These are phyloP conservation scores for Raffaelea albimanens DNA, from an alignment of 2,329 filamentous ascomycete genomes.

Conservation along the genomic window DNA sequence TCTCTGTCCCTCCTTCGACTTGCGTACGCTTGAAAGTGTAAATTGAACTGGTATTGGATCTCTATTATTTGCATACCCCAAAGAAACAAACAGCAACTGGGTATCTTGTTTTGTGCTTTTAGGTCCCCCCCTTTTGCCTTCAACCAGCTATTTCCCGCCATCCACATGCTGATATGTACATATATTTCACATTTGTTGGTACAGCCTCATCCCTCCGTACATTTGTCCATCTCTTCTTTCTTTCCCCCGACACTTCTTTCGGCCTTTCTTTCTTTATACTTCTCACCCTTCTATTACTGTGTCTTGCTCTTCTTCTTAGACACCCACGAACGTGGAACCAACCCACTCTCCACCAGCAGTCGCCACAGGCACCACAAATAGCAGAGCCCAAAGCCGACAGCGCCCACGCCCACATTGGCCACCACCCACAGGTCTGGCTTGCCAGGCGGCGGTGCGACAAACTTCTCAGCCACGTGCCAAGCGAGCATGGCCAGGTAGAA, in stretches of 20 bases:
- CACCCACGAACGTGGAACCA: constrained; percentile 26
- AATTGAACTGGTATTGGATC: too few species aligned
- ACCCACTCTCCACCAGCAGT: constrained; percentile 49
- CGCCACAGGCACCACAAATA: constrained; percentile 87
- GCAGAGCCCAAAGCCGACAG: constrained; percentile 74
- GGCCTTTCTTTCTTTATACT: too few species aligned
- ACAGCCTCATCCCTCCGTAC: not conserved
- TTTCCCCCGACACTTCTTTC: constrained; percentile 15
- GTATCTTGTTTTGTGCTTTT: too few species aligned
- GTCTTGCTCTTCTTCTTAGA: constrained; percentile 9
- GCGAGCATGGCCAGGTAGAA: constrained; percentile 70
- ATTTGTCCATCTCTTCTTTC: constrained; percentile 28
- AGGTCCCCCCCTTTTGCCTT: too few species aligned
- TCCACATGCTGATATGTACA: too few species aligned
- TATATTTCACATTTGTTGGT: not conserved
- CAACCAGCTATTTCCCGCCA: too few species aligned
- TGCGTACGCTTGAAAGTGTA: too few species aligned
- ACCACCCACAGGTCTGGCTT: constrained; percentile 97
- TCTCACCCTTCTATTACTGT: too few species aligned
- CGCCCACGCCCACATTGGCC: constrained; percentile 77
- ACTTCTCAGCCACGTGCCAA: constrained; percentile 73
- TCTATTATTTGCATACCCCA: too few species aligned
- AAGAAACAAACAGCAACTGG: too few species aligned
- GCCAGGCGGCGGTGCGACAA: constrained; percentile 54
- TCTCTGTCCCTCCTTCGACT: too few species aligned